Conservation (phyloP, 1,139 yeast genomes). For the Suhomyces anneliseae region DNA sequence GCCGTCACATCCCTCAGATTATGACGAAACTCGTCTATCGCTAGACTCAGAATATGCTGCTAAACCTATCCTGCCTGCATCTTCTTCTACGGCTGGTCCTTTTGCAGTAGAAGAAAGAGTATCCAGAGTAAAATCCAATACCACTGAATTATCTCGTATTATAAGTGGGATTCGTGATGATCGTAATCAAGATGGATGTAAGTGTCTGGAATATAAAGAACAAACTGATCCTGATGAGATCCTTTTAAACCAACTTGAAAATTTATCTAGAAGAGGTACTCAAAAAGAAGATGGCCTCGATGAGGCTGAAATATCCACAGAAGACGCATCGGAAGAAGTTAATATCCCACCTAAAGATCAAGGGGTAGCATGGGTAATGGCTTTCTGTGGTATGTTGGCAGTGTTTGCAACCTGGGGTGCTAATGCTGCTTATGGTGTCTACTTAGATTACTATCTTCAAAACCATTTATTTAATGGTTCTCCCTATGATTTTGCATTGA, state of each 20-base stretch:
- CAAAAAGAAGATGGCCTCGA: conserved; percentile 4
- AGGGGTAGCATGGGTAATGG: conserved; percentile 72
- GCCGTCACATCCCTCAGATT: too few relatives aligned
- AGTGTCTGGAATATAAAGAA: conserved; percentile 15
- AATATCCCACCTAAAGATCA: conserved; percentile 59
- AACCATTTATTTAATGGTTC: conserved; percentile 51
- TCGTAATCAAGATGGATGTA: conserved; percentile 21
- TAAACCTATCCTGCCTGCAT: not conserved
- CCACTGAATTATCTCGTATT: conserved; percentile 28
- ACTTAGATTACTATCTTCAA: conserved; percentile 54
- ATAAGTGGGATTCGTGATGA: conserved; percentile 37
- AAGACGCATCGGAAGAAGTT: conserved; percentile 6
- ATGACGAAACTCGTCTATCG: not conserved
- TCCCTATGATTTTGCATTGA: conserved; percentile 60
- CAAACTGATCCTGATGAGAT: conserved; percentile 24
- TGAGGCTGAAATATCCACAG: conserved; percentile 12
- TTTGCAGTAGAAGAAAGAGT: not conserved
- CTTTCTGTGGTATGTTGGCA: conserved; percentile 49
- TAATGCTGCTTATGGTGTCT: conserved; percentile 69
- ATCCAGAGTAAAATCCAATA: not conserved
- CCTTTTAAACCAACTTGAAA: conserved; percentile 24
- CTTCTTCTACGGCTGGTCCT: not conserved
- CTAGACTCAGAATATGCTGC: not conserved
- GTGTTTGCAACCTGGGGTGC: conserved; percentile 72
- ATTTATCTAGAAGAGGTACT: conserved; percentile 14